phyloP scores from a whole-genome alignment of 2,329 filamentous ascomycete genomes.

The Calonectria pauciramosa region DNA sequence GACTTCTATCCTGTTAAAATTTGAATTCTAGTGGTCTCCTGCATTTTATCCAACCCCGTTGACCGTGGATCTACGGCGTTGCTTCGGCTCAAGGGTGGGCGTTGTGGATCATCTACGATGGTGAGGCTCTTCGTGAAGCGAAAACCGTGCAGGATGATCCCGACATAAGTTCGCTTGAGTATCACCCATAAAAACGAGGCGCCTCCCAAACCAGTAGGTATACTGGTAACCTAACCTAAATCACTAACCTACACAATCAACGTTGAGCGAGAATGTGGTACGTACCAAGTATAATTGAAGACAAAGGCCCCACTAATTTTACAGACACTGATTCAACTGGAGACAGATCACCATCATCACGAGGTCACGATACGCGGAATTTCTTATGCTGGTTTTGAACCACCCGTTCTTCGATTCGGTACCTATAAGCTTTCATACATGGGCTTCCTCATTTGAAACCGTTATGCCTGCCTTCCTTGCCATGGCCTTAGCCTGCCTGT shows the following conservation, averaged over 20 bases:
- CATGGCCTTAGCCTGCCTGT: constrained; percentile 36
- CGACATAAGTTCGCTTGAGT: background rate
- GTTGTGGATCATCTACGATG: background rate
- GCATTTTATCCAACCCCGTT: too few relatives aligned
- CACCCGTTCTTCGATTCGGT: constrained; percentile 36
- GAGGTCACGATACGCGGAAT: background rate
- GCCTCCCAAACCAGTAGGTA: background rate
- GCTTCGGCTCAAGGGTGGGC: background rate
- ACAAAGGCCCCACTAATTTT: background rate
- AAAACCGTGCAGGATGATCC: background rate
- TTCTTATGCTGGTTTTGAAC: constrained; percentile 28
- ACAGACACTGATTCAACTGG: background rate
- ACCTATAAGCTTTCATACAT: constrained; percentile 40
- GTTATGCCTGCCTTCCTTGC: constrained; percentile 35
- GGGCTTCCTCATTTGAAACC: constrained; percentile 22
- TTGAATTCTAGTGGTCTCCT: background rate
- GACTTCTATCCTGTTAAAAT: background rate
- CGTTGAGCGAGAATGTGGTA: background rate
- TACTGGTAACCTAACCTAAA: background rate
- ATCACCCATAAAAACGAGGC: background rate
- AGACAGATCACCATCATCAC: background rate
- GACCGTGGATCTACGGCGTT: background rate
- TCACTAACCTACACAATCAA: background rate
- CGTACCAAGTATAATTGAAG: background rate
- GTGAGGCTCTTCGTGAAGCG: background rate